phyloP scores from a whole-genome alignment of 805 yeast genomes.

The Kurtzmaniella cleridarum region DNA sequence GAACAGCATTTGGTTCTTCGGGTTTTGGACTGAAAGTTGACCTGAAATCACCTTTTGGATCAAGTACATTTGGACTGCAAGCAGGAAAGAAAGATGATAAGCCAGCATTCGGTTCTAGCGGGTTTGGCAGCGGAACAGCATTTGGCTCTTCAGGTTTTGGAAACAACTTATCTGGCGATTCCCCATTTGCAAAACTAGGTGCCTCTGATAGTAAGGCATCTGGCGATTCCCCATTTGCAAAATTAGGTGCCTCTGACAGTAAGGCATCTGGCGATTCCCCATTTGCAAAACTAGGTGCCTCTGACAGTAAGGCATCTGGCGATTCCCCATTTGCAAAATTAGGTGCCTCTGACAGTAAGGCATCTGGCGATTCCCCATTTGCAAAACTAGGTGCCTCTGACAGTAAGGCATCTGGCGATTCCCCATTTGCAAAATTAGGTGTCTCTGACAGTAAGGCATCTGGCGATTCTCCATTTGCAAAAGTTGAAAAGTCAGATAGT shows the following conservation, averaged over 20 bases:
- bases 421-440: constrained; percentile 2
- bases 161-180: background rate
- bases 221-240: background rate
- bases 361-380: background rate
- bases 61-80: constrained; percentile 8
- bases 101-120: constrained; percentile 11
- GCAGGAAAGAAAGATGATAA: constrained; percentile 6
- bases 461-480: background rate
- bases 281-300: constrained; percentile 3
- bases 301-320: background rate
- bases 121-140: constrained; percentile 8
- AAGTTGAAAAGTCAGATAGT: constrained; percentile 1
- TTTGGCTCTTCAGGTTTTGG: constrained; percentile 8
- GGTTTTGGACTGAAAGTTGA: constrained; percentile 1
- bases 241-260: constrained; percentile 1
- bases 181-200: constrained; percentile 2
- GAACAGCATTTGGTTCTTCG: constrained; percentile 4
- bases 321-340: constrained; percentile 3
- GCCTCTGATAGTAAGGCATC: background rate
- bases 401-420: background rate
- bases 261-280: constrained; percentile 2
- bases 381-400: background rate
- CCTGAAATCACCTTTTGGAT: constrained; percentile 3
- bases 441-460: background rate
- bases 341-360: background rate